phyloP scores from a whole-genome alignment of 345 rosid genomes.

The Noccaea bulbosa region DNA sequence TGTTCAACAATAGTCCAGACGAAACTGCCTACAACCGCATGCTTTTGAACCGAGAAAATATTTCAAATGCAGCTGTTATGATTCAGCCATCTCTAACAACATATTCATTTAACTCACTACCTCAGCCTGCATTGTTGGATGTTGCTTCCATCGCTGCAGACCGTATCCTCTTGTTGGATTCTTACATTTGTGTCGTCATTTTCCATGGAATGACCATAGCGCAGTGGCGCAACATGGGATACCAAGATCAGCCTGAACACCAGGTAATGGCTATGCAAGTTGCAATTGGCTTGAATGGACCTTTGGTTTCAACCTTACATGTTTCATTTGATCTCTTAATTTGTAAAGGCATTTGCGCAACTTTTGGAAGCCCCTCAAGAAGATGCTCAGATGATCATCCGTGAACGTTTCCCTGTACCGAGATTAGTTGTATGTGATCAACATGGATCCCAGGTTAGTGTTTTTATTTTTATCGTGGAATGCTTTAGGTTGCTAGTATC shows the following conservation, averaged over 20 bases:
- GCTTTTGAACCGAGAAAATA: conserved; percentile 43
- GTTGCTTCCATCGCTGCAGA: conserved; percentile 96
- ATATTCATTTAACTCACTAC: conserved; percentile 81
- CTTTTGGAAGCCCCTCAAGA: conserved; percentile 86
- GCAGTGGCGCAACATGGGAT: conserved; percentile 98
- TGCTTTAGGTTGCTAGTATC: background rate
- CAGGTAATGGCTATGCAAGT: conserved; percentile 53
- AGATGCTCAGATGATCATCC: conserved; percentile 74
- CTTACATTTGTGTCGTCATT: conserved; percentile 89
- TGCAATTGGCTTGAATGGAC: background rate
- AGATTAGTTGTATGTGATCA: conserved; percentile 97
- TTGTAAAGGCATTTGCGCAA: conserved; percentile 58
- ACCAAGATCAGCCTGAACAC: conserved; percentile 92
- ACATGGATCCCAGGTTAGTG: conserved; percentile 98
- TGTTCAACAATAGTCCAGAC: conserved; percentile 50
- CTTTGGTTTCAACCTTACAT: conserved; percentile 13
- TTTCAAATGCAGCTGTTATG: conserved; percentile 50
- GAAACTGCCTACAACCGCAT: conserved; percentile 47
- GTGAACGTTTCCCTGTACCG: conserved; percentile 94
- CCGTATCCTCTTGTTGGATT: conserved; percentile 87
- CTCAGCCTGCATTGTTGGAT: conserved; percentile 92
- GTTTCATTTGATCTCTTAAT: conserved; percentile 20
- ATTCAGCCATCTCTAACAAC: conserved; percentile 94
- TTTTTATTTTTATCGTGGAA: background rate
- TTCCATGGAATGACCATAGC: conserved; percentile 99